Conservation (phyloP, 371 early-diverging fungal species). For the Rhizopus sp. region DNA sequence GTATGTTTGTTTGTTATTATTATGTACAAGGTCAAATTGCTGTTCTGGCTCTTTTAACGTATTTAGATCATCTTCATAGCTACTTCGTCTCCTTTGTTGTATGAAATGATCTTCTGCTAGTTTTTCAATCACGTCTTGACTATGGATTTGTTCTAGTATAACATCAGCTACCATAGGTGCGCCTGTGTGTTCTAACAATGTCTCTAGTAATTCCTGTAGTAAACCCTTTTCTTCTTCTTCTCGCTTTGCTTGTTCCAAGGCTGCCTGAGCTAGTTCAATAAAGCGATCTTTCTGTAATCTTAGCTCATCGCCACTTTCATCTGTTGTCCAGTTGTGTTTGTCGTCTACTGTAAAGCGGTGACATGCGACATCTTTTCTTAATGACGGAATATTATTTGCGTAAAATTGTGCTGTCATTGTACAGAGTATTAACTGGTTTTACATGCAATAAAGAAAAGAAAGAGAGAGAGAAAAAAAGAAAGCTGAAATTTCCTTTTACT, state of each 20-base stretch:
- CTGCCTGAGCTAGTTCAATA: constrained; percentile 41
- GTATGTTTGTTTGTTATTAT: background rate
- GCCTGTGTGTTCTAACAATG: constrained; percentile 32
- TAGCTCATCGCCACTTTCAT: constrained; percentile 25
- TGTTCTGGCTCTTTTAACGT: constrained; percentile 14
- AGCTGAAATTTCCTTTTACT: too few relatives aligned
- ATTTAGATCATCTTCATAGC: constrained; percentile 3
- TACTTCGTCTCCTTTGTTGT: constrained; percentile 16
- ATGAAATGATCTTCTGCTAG: constrained; percentile 32
- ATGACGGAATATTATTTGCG: background rate
- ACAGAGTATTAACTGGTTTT: too few relatives aligned
- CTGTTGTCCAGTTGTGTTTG: constrained; percentile 20
- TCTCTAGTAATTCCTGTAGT: constrained; percentile 36
- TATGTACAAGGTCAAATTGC: constrained; percentile 11
- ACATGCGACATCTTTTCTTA: constrained; percentile 10
- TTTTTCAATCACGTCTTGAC: constrained; percentile 44
- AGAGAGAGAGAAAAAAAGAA: too few relatives aligned
- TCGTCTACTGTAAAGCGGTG: constrained; percentile 20
- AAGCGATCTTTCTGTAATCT: constrained; percentile 27
- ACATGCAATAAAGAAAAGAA: too few relatives aligned
- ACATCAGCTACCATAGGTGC: constrained; percentile 33
- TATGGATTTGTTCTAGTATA: constrained; percentile 34
- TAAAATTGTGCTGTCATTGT: too few relatives aligned
- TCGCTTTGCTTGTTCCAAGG: constrained; percentile 36
- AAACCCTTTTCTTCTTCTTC: constrained; percentile 44